Base-by-base conservation (phyloP, 345 rosid genomes). In the Brassica rapa region DNA sequence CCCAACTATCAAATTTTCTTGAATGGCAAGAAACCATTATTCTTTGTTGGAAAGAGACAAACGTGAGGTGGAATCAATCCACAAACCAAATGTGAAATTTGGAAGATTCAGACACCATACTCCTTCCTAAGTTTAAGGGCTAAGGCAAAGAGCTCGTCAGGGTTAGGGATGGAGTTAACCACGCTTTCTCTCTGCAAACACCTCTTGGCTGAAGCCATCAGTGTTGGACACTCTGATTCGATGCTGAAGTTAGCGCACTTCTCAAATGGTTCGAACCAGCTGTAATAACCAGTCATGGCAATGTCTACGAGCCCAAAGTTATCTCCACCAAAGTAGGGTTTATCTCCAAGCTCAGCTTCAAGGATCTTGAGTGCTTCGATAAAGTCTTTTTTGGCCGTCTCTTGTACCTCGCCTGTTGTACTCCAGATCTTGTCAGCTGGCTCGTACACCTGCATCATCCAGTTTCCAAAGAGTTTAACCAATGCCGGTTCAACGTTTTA, bases 311-410 rank as follows among this genome's bases (percentile, higher is more conserved):
- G 67, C 1, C 84, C 83, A 1, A 25, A 81, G 32, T 21, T 66
- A 16, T 81, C 77, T 10, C 83, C 83, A 56, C 81, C 74, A 71
- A 81, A 81, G 74, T 72, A 81, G 25, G 77, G 65, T 37, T 81
- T 81, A 16, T 81, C 81, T 76, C 83, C 83, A 43, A 81, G 77
- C 70, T 81, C 81, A 35, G 69, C 14, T 66, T 81, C 77, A 60
- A 81, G 70, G 62, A 66, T 66, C 74, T 76, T 81, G 0, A 81
- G 81, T 65, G 76, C 75, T 49, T 72, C 74, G 1, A 81, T 46
- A 62, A 24, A 72, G 14, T 75, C 81, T 68, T 72, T 72, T 33
- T 66, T 81, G 6, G 84, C 81, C 55, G 21, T 62, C 33, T 76
- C 84, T 72, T 81, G 84, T 62, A 59, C 81, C 51, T 72, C 77